Conservation (phyloP, 2,329 filamentous ascomycete species). For the Phyllosticta citriasiana region DNA sequence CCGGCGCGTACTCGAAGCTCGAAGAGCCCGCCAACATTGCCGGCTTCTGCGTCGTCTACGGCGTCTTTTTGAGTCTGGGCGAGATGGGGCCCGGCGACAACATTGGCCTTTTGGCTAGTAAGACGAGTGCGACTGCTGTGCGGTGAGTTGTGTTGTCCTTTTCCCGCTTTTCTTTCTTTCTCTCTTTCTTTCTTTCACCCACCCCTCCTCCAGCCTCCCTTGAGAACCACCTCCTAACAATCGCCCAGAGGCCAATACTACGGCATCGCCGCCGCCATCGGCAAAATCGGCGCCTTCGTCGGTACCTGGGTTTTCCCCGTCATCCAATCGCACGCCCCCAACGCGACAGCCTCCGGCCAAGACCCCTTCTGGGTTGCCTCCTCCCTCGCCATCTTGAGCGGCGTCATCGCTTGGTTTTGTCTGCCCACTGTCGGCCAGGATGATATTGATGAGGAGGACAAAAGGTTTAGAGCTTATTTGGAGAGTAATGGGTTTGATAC, state of each 20-base stretch:
- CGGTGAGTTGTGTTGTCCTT: no score
- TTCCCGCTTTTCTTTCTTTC: no score
- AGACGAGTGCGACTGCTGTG: slow-evolving; percentile 82
- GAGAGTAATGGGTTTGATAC: slow-evolving; percentile 14
- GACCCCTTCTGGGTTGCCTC: slow-evolving; percentile 87
- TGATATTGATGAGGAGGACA: slow-evolving; percentile 71
- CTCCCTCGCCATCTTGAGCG: slow-evolving; percentile 65
- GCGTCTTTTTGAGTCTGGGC: slow-evolving; percentile 65
- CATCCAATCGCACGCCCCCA: slow-evolving; percentile 32
- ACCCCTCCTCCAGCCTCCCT: no score
- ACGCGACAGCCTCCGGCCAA: slow-evolving; percentile 50
- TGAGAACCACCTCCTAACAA: neutral
- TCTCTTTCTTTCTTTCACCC: no score
- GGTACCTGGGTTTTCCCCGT: slow-evolving; percentile 76
- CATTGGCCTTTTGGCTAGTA: slow-evolving; percentile 76
- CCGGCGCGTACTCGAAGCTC: slow-evolving; percentile 64
- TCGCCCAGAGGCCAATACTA: slow-evolving; percentile 56
- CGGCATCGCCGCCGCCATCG: slow-evolving; percentile 59
- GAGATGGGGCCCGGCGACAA: slow-evolving; percentile 86
- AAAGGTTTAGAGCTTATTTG: slow-evolving; percentile 64
- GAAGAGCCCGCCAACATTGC: slow-evolving; percentile 56
- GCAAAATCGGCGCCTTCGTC: slow-evolving; percentile 75
- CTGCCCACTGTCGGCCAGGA: slow-evolving; percentile 73
- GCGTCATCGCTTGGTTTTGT: slow-evolving; percentile 53
- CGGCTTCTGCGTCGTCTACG: slow-evolving; percentile 70